Evolutionary conservation across 2,329 filamentous ascomycete species (phyloP).

Genomic region (Epichloe scottii): DNA sequence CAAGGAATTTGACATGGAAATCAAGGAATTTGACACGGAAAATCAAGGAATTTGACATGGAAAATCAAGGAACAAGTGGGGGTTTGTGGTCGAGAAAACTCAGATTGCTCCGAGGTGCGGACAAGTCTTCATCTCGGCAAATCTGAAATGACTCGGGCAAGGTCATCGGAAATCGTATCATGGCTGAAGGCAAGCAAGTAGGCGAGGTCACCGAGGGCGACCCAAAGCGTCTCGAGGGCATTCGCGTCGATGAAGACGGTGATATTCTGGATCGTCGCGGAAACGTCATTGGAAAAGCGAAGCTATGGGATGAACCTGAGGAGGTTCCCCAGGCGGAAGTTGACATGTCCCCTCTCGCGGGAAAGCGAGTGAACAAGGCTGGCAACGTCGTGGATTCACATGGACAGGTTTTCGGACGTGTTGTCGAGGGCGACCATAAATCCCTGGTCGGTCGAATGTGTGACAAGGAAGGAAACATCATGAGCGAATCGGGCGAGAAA

Average conservation of each 20-base stretch:
- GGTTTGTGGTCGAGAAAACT: no score
- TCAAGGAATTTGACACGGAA: no score
- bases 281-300: constrained; percentile 53
- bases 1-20: no score
- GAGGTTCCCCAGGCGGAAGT: constrained; percentile 38
- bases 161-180: constrained; percentile 15
- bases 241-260: constrained; percentile 54
- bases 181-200: constrained; percentile 39
- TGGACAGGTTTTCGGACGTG: constrained; percentile 47
- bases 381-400: constrained; percentile 46
- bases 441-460: constrained; percentile 56
- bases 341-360: constrained; percentile 50
- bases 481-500: constrained; percentile 60
- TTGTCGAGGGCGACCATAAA: constrained; percentile 54
- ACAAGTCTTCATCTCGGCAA: no score
- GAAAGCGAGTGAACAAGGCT: constrained; percentile 60
- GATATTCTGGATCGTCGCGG: constrained; percentile 57
- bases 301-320: constrained; percentile 49
- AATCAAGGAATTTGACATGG: no score
- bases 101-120: no score
- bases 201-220: constrained; percentile 54
- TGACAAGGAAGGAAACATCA: constrained; percentile 58
- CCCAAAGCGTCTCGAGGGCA: constrained; percentile 48
- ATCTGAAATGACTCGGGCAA: no score
- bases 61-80: no score